A percentile compares a stretch with the other conserved stretches of the same genome.
These are phyloP conservation scores for Rutstroemia sp. DNA, from an alignment of 2,329 filamentous ascomycete genomes.

Conservation along the genomic window DNA sequence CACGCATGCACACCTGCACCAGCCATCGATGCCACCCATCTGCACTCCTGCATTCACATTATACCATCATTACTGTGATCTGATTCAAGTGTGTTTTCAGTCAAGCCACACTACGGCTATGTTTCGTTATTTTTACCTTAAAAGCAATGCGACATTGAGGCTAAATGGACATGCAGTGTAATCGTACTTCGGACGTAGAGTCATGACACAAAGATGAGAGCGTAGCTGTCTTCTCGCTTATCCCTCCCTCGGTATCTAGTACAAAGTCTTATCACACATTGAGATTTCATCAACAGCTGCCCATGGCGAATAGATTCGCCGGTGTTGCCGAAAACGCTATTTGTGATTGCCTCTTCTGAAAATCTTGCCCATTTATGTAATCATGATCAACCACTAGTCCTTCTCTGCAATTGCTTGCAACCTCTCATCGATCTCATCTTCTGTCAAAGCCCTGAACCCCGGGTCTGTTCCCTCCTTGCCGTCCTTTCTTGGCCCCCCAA, in stretches of 20 bases:
- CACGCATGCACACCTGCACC: neutral
- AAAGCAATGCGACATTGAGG: slow-evolving; percentile 1
- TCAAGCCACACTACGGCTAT: slow-evolving; percentile 24
- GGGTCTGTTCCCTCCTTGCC: slow-evolving; percentile 75
- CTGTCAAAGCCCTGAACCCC: slow-evolving; percentile 80
- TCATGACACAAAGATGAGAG: slow-evolving; percentile 20
- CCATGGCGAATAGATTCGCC: slow-evolving; percentile 11
- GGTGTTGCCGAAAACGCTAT: slow-evolving; percentile 19
- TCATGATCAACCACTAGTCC: slow-evolving; percentile 54
- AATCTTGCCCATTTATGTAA: slow-evolving; percentile 12
- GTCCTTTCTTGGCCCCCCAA: slow-evolving; percentile 76
- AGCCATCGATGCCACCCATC: too few species aligned
- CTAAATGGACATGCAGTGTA: slow-evolving; percentile 4
- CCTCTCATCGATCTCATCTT: slow-evolving; percentile 97
- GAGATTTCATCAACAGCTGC: neutral
- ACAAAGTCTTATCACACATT: slow-evolving; percentile 14
- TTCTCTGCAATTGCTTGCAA: slow-evolving; percentile 98
- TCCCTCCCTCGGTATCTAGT: slow-evolving; percentile 17
- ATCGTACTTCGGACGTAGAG: slow-evolving; percentile 7
- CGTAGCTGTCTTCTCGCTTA: slow-evolving; percentile 18
- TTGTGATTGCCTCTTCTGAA: slow-evolving; percentile 18
- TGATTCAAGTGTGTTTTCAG: neutral
- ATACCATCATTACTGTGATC: neutral
- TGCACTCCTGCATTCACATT: neutral
- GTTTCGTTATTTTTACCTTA: slow-evolving; percentile 3